A percentile compares a stretch with the other conserved stretches of the same genome.
These are phyloP conservation scores for Saccharomyces hybrid DNA, from an alignment of 1,139 yeast genomes.

Conservation along the genomic window DNA sequence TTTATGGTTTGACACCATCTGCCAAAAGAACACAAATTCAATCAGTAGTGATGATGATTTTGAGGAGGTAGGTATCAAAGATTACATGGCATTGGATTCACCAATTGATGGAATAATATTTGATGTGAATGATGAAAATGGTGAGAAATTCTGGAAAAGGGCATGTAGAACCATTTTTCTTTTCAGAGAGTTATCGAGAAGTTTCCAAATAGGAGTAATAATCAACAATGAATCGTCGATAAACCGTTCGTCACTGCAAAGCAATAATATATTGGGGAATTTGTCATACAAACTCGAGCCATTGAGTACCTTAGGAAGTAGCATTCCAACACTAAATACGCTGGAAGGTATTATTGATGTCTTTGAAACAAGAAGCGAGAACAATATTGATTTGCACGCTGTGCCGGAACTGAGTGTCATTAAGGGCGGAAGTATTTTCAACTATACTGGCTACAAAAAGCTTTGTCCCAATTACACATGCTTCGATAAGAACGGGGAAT, in stretches of 20 bases:
- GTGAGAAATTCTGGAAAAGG: slow-evolving; percentile 30
- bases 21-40: slow-evolving; percentile 36
- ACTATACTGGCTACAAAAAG: slow-evolving; percentile 29
- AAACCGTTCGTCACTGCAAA: slow-evolving; percentile 7
- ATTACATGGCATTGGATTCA: slow-evolving; percentile 50
- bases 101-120: slow-evolving; percentile 61
- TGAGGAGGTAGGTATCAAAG: slow-evolving; percentile 51
- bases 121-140: slow-evolving; percentile 35
- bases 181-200: slow-evolving; percentile 25
- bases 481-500: slow-evolving; percentile 31
- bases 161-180: slow-evolving; percentile 27
- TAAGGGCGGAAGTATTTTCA: slow-evolving; percentile 26
- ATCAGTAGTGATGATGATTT: slow-evolving; percentile 41
- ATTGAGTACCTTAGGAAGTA: neutral
- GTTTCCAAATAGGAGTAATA: slow-evolving; percentile 19
- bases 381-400: slow-evolving; percentile 17
- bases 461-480: slow-evolving; percentile 23
- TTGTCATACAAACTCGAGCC: slow-evolving; percentile 21
- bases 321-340: no score
- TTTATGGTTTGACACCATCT: slow-evolving; percentile 55
- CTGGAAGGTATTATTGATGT: slow-evolving; percentile 8
- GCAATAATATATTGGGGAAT: slow-evolving; percentile 14
- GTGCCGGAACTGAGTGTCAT: slow-evolving; percentile 23
- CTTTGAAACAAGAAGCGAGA: slow-evolving; percentile 19
- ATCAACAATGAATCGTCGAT: slow-evolving; percentile 13